Percentiles rank a stretch among this genome's conserved stretches.
These are phyloP conservation scores for Thermomyces lanuginosus DNA, from an alignment of 2,329 filamentous ascomycete genomes.

Conservation along the genomic window DNA sequence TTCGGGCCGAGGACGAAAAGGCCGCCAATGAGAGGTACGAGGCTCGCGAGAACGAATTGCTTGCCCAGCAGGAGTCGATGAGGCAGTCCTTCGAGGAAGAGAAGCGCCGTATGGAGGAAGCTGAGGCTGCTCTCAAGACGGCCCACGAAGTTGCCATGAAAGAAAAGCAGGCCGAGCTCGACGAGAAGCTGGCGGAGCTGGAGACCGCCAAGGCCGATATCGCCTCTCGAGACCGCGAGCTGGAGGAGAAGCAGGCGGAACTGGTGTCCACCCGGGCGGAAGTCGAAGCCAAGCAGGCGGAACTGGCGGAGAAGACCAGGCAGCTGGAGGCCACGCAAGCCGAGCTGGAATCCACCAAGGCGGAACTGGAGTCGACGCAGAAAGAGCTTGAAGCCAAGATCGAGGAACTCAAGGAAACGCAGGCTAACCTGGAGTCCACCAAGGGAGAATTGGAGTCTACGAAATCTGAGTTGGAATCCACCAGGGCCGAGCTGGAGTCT, in stretches of 20 bases:
- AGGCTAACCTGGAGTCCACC: constrained; percentile 11
- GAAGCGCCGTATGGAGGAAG: constrained; percentile 23
- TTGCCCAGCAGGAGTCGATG: constrained; percentile 21
- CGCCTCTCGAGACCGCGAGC: constrained; percentile 11
- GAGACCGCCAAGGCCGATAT: constrained; percentile 19
- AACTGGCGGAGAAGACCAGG: constrained; percentile 7
- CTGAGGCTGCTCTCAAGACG: constrained; percentile 19
- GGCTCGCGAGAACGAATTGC: constrained; percentile 28
- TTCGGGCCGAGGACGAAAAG: constrained; percentile 27
- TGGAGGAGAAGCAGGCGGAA: constrained; percentile 14
- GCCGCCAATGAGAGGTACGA: constrained; percentile 21
- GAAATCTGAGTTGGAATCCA: constrained; percentile 9
- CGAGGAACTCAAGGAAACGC: constrained; percentile 6
- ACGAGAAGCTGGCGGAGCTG: constrained; percentile 18
- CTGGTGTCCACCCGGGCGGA: constrained; percentile 14
- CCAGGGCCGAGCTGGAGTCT: constrained; percentile 9
- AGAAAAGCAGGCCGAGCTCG: constrained; percentile 13
- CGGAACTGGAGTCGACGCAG: constrained; percentile 8
- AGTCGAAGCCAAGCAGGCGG: constrained; percentile 8
- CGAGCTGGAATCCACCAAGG: constrained; percentile 7
- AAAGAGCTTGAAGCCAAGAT: constrained; percentile 7
- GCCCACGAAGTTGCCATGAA: constrained; percentile 18
- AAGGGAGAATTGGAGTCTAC: constrained; percentile 3
- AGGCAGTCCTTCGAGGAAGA: constrained; percentile 21
- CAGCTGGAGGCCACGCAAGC: constrained; percentile 8